phyloP scores from a whole-genome alignment of 2,329 filamentous ascomycete species.

The Metarhizium guizhouense region DNA sequence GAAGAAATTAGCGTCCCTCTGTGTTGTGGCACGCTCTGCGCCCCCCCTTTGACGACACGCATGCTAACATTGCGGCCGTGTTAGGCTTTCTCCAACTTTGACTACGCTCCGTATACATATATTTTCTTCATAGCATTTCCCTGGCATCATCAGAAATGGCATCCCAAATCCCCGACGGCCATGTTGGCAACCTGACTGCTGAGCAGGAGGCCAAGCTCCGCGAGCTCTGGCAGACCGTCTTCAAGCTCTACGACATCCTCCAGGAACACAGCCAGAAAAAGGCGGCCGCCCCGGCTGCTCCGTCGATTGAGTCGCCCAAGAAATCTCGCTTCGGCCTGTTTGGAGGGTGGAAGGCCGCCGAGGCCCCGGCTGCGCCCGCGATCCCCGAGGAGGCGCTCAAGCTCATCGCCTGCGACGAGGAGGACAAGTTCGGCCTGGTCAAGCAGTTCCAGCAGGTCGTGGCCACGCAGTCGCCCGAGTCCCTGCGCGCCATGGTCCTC shows the following conservation, averaged over 20 bases:
- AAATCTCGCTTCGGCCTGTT: slow-evolving; percentile 6
- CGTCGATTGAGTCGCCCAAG: slow-evolving; percentile 1
- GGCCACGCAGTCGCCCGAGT: slow-evolving; percentile 1
- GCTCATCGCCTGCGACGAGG: slow-evolving; percentile 3
- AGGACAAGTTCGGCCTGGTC: slow-evolving; percentile 5
- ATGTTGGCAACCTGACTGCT: slow-evolving; percentile 15
- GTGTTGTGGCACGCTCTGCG: too few species aligned
- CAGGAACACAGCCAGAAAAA: slow-evolving; percentile 4
- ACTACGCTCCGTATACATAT: too few species aligned
- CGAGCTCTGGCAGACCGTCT: slow-evolving; percentile 14
- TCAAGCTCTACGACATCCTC: slow-evolving; percentile 12
- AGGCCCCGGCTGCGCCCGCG: background rate
- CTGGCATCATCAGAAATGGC: background rate
- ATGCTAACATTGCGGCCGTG: too few species aligned
- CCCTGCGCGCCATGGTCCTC: slow-evolving; percentile 12
- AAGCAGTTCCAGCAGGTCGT: slow-evolving; percentile 7
- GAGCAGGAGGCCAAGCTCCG: slow-evolving; percentile 16
- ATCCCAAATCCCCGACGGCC: slow-evolving; percentile 2
- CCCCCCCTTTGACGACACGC: too few species aligned
- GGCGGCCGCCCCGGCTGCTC: background rate
- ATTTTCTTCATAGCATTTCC: background rate
- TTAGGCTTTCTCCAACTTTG: too few species aligned
- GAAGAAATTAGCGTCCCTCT: too few species aligned
- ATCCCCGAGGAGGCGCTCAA: slow-evolving; percentile 6
- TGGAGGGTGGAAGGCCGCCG: slow-evolving; percentile 1